These are phyloP conservation scores for Xylaria venustula DNA, from an alignment of 495 filamentous ascomycete species.

Conservation along the genomic window DNA sequence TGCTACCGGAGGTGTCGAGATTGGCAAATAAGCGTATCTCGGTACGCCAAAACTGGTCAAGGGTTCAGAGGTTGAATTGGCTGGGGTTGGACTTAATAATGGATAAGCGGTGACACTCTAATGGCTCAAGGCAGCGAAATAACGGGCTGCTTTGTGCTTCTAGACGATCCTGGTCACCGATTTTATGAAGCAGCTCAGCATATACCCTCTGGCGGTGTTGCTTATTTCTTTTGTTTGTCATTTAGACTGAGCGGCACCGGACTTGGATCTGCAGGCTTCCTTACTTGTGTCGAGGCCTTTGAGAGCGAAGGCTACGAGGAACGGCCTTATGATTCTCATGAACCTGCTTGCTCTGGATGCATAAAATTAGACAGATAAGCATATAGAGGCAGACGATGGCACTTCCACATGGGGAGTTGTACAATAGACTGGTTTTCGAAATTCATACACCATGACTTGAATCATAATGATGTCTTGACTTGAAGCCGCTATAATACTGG, in stretches of 20 bases:
- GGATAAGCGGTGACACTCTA: conserved; percentile 19
- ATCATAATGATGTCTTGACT: too few relatives aligned
- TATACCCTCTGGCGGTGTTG: conserved; percentile 19
- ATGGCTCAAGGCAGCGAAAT: not conserved
- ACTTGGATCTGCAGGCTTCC: conserved; percentile 27
- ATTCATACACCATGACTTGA: too few relatives aligned
- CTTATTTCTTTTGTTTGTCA: conserved; percentile 26
- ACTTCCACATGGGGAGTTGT: conserved; percentile 28
- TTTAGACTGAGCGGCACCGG: conserved; percentile 29
- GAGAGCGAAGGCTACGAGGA: conserved; percentile 7
- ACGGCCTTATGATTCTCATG: conserved; percentile 14
- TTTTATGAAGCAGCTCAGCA: conserved; percentile 19
- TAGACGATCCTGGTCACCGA: conserved; percentile 14
- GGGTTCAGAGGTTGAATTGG: not conserved
- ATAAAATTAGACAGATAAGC: conserved; percentile 25
- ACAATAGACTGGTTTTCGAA: conserved; percentile 27
- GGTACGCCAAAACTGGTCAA: not conserved
- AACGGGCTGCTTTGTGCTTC: conserved; percentile 6
- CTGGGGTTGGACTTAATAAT: conserved; percentile 11
- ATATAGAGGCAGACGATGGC: conserved; percentile 28
- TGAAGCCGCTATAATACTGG: too few relatives aligned
- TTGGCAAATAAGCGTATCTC: conserved; percentile 46
- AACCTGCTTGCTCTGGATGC: conserved; percentile 19
- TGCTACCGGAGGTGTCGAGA: conserved; percentile 78
- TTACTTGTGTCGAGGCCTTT: conserved; percentile 19